Percentiles rank a stretch among this genome's conserved stretches.
Evolutionary conservation across 2,329 filamentous ascomycete species (phyloP).

Genomic region (Dothistroma pini): DNA sequence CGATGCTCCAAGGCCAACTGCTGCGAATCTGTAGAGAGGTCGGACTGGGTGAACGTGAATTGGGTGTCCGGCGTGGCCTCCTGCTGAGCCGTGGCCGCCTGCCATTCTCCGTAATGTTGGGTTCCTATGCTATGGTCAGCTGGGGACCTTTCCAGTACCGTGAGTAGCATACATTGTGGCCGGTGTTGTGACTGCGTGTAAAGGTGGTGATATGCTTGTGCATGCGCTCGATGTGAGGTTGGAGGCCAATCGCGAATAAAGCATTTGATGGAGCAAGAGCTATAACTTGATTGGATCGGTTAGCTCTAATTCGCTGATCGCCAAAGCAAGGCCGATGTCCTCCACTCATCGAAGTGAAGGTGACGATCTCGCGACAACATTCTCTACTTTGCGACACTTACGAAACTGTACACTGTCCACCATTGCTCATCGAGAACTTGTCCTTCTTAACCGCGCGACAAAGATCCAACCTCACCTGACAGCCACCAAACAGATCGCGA

Average conservation of each 20-base stretch:
- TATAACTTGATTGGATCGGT: not conserved
- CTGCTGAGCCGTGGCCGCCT: conserved; percentile 28
- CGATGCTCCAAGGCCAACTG: conserved; percentile 82
- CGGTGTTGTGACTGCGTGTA: not conserved
- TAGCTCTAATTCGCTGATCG: not conserved
- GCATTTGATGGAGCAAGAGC: not conserved
- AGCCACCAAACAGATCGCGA: not conserved
- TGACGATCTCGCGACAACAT: not conserved
- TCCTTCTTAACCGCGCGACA: not conserved
- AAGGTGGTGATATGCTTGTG: not conserved
- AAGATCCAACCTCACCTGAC: not conserved
- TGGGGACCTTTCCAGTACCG: not conserved
- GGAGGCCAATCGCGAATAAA: not conserved
- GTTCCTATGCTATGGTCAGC: not conserved
- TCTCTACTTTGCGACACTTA: not conserved
- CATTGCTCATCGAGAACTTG: not conserved
- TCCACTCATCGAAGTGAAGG: not conserved
- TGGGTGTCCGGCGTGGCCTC: conserved; percentile 48
- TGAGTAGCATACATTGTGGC: not conserved
- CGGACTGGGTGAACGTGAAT: conserved; percentile 58
- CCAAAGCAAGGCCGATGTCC: not conserved
- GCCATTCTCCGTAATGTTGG: conserved; percentile 20
- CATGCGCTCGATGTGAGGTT: not conserved
- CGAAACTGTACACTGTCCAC: not conserved
- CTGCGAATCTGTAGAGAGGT: conserved; percentile 77